A percentile compares a stretch with the other conserved stretches of the same genome.
phyloP scores from a whole-genome alignment of 176 grass and related monocot genomes.

The Musa troglodytarum region DNA sequence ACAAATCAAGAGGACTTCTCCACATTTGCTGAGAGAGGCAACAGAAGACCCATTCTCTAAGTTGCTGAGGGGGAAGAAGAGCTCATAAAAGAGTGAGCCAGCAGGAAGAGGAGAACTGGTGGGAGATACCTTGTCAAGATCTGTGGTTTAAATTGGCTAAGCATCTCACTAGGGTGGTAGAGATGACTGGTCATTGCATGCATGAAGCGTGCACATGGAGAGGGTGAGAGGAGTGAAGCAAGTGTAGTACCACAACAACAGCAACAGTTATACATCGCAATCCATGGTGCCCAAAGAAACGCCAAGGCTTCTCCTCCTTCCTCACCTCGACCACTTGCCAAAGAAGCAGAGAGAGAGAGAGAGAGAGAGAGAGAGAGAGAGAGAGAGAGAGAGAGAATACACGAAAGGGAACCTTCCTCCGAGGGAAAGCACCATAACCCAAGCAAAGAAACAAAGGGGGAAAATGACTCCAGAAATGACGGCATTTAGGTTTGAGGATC shows the following conservation, averaged over 20 bases:
- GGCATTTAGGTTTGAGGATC: too few relatives aligned
- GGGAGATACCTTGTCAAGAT: neutral
- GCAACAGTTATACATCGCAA: constrained; percentile 24
- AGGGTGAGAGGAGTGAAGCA: neutral
- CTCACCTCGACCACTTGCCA: constrained; percentile 17
- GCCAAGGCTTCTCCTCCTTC: constrained; percentile 14
- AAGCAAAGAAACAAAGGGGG: neutral
- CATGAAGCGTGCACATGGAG: neutral
- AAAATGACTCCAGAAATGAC: neutral
- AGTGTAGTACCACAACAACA: constrained; percentile 1
- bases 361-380: too few relatives aligned
- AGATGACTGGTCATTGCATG: neutral
- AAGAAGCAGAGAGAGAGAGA: neutral
- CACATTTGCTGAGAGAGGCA: too few relatives aligned
- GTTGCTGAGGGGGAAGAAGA: too few relatives aligned
- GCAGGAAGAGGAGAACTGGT: too few relatives aligned
- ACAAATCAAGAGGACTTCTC: too few relatives aligned
- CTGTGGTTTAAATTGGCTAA: neutral
- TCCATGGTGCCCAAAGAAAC: constrained; percentile 5
- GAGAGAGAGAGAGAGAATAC: too few relatives aligned
- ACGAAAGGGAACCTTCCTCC: too few relatives aligned
- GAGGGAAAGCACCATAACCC: neutral
- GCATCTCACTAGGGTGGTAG: neutral
- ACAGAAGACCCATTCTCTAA: too few relatives aligned
- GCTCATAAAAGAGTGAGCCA: too few relatives aligned